Evolutionary conservation across 2,329 filamentous ascomycete genomes (phyloP).

Genomic region (Botrytis fragariae): DNA sequence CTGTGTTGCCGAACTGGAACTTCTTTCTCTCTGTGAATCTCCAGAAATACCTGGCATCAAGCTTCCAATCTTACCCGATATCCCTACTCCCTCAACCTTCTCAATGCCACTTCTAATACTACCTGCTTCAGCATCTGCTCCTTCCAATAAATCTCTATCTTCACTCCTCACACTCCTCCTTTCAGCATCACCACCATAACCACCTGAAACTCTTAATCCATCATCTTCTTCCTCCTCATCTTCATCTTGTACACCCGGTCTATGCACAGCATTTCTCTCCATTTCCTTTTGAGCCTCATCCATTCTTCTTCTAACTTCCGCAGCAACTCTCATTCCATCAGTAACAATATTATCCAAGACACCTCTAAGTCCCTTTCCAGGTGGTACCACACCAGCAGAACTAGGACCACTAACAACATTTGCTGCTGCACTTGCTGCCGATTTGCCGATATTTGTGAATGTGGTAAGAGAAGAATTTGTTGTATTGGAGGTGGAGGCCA

Average conservation of each 20-base stretch:
- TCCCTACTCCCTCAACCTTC: constrained; percentile 29
- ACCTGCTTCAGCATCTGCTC: constrained; percentile 68
- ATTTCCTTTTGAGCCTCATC: constrained; percentile 92
- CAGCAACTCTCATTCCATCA: constrained; percentile 93
- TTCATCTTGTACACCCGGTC: constrained; percentile 65
- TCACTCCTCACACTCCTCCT: constrained; percentile 62
- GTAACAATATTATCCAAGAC: constrained; percentile 97
- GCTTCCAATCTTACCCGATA: constrained; percentile 17
- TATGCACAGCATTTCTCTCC: constrained; percentile 74
- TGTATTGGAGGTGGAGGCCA: constrained; percentile 41
- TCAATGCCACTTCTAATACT: constrained; percentile 35
- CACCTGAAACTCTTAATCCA: constrained; percentile 44
- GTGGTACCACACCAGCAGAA: constrained; percentile 36
- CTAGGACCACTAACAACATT: constrained; percentile 40
- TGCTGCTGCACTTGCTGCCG: constrained; percentile 41
- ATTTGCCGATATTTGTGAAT: constrained; percentile 66
- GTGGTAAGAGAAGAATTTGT: constrained; percentile 70
- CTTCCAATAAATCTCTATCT: constrained; percentile 70
- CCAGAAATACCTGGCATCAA: constrained; percentile 17
- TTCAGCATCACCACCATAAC: constrained; percentile 58
- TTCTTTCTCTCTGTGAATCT: constrained; percentile 31
- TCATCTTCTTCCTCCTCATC: constrained; percentile 66
- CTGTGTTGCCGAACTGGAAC: constrained; percentile 38
- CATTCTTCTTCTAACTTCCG: constrained; percentile 87
- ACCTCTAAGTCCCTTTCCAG: constrained; percentile 76